These are phyloP conservation scores for Closterium sp. DNA, from an alignment of 139 green algal species.

Conservation along the genomic window DNA sequence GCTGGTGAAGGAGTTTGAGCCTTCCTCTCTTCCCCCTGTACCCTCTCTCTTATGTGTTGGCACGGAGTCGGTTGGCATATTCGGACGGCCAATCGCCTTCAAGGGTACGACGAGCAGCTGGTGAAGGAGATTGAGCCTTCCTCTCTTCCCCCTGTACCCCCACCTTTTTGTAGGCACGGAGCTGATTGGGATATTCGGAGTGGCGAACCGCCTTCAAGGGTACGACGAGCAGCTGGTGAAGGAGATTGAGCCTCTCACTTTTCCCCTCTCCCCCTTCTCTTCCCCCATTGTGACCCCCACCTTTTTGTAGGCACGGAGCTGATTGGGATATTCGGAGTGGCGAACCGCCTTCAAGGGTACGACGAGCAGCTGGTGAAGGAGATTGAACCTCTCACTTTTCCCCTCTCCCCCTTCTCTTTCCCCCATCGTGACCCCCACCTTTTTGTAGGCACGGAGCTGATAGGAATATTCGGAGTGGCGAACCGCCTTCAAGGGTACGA, in stretches of 20 bases:
- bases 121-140: neutral
- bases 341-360: neutral
- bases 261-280: neutral
- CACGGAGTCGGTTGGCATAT: neutral
- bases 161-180: neutral
- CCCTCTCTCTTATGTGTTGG: neutral
- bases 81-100: neutral
- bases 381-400: constrained; percentile 18
- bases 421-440: no score
- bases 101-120: neutral
- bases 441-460: constrained; percentile 13
- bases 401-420: neutral
- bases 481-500: constrained; percentile 1
- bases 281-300: neutral
- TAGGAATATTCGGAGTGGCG: constrained; percentile 8
- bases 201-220: neutral
- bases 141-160: neutral
- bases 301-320: neutral
- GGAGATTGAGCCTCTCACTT: neutral
- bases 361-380: constrained; percentile 26
- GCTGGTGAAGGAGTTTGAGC: neutral
- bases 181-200: neutral
- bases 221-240: constrained; percentile 31
- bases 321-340: neutral
- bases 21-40: neutral